A percentile compares a stretch with the other conserved stretches of the same genome.
These are phyloP conservation scores for Cladosporium sp. DNA, from an alignment of 2,329 filamentous ascomycete species.

Conservation along the genomic window DNA sequence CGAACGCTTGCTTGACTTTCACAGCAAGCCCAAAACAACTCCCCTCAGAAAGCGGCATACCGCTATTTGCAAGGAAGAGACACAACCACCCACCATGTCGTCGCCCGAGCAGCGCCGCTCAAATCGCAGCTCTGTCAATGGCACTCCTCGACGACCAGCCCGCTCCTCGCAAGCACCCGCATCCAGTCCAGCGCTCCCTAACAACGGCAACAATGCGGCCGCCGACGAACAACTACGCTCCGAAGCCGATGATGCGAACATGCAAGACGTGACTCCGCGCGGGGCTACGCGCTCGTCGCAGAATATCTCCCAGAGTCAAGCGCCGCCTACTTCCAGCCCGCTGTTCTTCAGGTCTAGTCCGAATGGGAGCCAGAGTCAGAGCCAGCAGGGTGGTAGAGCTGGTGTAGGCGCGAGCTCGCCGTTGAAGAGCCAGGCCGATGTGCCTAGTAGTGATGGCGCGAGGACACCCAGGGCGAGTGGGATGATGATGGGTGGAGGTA, in stretches of 20 bases:
- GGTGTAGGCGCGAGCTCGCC: conserved; percentile 53
- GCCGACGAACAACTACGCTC: conserved; percentile 44
- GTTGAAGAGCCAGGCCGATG: conserved; percentile 35
- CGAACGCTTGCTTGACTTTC: conserved; percentile 1
- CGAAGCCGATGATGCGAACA: conserved; percentile 41
- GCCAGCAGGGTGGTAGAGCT: conserved; percentile 24
- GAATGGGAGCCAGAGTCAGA: conserved; percentile 41
- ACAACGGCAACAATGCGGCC: conserved; percentile 23
- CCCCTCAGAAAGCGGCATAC: background rate
- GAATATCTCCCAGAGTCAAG: conserved; percentile 38
- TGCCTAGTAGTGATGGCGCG: conserved; percentile 57
- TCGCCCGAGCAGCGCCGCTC: conserved; percentile 60
- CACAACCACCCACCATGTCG: conserved; percentile 55
- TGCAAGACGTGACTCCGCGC: conserved; percentile 42
- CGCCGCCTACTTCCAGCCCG: conserved; percentile 66
- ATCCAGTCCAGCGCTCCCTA: conserved; percentile 38
- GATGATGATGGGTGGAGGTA: conserved; percentile 56
- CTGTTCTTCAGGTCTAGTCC: conserved; percentile 73
- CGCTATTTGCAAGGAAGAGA: background rate
- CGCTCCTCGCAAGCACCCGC: conserved; percentile 56
- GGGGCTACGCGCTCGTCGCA: conserved; percentile 46
- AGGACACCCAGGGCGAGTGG: conserved; percentile 70
- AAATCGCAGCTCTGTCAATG: conserved; percentile 52
- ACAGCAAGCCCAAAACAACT: background rate
- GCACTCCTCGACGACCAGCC: conserved; percentile 50